A percentile compares a stretch with the other conserved stretches of the same genome.
These are phyloP conservation scores for Nyssa sinensis DNA, from an alignment of 148 eudicot genomes.

Conservation along the genomic window DNA sequence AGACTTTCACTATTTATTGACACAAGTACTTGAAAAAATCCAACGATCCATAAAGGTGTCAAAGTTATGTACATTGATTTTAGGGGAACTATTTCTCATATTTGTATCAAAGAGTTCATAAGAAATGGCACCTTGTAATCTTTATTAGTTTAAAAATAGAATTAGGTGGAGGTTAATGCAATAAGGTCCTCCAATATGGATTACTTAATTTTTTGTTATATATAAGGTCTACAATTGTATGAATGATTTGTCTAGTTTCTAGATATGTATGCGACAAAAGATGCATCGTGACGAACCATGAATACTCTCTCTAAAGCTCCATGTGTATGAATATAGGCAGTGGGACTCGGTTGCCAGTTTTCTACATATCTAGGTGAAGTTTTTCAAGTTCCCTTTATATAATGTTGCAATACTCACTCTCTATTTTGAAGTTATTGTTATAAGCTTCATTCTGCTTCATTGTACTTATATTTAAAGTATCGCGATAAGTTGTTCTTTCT, in stretches of 20 bases:
- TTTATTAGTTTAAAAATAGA: neutral
- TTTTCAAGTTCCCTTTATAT: neutral
- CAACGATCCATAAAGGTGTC: neutral
- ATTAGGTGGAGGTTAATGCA: too few species aligned
- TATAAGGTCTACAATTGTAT: neutral
- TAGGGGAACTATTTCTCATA: neutral
- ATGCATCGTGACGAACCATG: neutral
- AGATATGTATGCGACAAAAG: neutral
- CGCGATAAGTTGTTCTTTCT: neutral
- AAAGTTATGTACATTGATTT: neutral
- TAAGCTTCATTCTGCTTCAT: neutral
- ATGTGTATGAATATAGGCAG: neutral
- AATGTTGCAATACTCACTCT: too few species aligned
- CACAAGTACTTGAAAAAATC: too few species aligned
- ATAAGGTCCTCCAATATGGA: neutral
- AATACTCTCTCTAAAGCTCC: neutral
- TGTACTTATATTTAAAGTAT: too few species aligned
- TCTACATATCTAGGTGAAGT: neutral
- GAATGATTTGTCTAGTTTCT: neutral
- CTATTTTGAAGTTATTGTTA: too few species aligned
- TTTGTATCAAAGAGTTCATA: neutral
- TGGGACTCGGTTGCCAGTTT: neutral
- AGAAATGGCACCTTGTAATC: neutral
- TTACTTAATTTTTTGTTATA: neutral
- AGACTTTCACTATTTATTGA: too few species aligned